Base-by-base conservation (phyloP, 2,329 filamentous ascomycete genomes). In the Alternaria solani region DNA sequence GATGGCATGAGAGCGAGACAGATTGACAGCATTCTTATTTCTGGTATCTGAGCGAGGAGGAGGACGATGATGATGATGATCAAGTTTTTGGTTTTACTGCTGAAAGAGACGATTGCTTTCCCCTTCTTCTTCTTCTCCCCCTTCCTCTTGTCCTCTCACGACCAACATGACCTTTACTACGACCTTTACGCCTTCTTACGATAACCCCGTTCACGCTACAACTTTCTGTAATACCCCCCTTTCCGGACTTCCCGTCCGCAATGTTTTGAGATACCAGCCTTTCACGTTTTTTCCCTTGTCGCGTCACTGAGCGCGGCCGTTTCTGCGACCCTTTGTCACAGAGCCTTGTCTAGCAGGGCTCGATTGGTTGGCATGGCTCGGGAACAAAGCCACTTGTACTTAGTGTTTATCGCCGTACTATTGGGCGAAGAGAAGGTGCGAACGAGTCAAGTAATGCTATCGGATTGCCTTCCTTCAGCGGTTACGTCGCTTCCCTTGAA, bases 61-160 rank as follows among this genome's bases (percentile, higher is more conserved):
- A 57, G 32, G 47, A 42, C 20, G 47, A 57, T 36, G 51, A 49
- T 55, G 51, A 49, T 55, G 32, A 55, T 38, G 18, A 23, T 18
- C 18, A 49, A 49, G 38, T 56, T 55, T 55, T 59, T 42, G 39
- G 44, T 60, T 56, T 65, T 60, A 63, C 54, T 61, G 28, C 36
- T 59, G 52, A 59, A 65, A 65, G 62, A 63, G 60, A 65, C 53
- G 62, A 62, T 44, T 42, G 39, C 44, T 14, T 55, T 59, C 53
- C 44, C 44, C 51, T 57, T 55, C 16, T 55, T 14, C 46, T 52
- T 46, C 44, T 55, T 14, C 46, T 52, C 41, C 44, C 38, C 46
- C 36, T 34, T 32, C 47, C 42, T 34, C 36, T 34, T 14, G 41
- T 48, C 43, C 36, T 41, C 44, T 51, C 30, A 55, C 41, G 18